These are phyloP conservation scores for Fraxinus pennsylvanica DNA, from an alignment of 257 asterid species.

Conservation along the genomic window DNA sequence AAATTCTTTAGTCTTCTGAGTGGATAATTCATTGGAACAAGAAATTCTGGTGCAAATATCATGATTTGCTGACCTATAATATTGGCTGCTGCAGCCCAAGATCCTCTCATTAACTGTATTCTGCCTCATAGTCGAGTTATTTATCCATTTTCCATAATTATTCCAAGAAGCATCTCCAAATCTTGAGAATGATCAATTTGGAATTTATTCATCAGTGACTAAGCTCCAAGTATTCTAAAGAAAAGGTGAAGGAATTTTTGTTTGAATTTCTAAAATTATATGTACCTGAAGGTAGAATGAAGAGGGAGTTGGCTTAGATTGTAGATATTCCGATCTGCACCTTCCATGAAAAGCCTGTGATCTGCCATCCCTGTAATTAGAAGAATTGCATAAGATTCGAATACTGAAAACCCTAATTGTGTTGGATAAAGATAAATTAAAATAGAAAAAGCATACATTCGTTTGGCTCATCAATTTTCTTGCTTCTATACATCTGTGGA, in stretches of 20 bases:
- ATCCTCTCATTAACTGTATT: constrained; percentile 34
- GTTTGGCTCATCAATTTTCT: constrained; percentile 60
- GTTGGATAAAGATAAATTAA: neutral
- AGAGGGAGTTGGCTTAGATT: constrained; percentile 67
- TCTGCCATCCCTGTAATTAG: constrained; percentile 43
- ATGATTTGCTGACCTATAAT: constrained; percentile 29
- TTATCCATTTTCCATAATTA: constrained; percentile 47
- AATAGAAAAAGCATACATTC: constrained; percentile 42
- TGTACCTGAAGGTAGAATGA: constrained; percentile 53
- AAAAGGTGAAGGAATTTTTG: neutral
- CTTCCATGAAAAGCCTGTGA: constrained; percentile 49
- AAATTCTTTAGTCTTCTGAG: constrained; percentile 21
- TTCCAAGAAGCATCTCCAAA: constrained; percentile 55
- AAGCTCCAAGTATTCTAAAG: neutral
- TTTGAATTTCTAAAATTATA: neutral
- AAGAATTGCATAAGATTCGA: neutral
- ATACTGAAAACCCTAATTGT: constrained; percentile 28
- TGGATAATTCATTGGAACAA: constrained; percentile 32
- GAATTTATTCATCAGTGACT: neutral
- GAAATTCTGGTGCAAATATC: constrained; percentile 30
- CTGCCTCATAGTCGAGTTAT: constrained; percentile 27
- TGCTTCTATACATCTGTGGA: constrained; percentile 83
- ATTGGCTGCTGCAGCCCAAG: constrained; percentile 25
- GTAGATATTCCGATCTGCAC: constrained; percentile 60
- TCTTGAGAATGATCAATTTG: constrained; percentile 28